Base-by-base conservation (phyloP, 2,329 filamentous ascomycete species). In the Nemania serpens region DNA sequence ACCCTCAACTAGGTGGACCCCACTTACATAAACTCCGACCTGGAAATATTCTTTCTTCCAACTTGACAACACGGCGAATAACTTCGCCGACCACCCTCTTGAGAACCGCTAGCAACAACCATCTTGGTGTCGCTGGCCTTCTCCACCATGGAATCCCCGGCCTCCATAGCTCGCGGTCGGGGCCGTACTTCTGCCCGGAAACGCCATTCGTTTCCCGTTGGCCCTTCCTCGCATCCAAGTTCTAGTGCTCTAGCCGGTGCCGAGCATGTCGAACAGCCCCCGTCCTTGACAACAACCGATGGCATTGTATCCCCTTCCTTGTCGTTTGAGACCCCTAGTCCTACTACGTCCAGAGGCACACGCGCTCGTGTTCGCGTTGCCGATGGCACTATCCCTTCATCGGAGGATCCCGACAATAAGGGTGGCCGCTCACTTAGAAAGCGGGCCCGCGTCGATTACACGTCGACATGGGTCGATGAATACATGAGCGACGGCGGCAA, bases 401-500 rank as follows among this genome's bases (percentile, higher is more conserved):
- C 78, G n/a, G 80, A 81, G 46, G 81, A 83, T 20, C 75, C 77
- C 39, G 76, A 80, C 64, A 80, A 78, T 60, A 84, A 86, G 71
- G 84, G 84, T 54, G 83, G 84, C 50, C 84, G 86, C 73, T 84
- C 83, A 36, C 78, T 87, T 33, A 79, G 84, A 65, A 84, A 82
- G 71, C 79, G 84, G 55, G 76, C 81, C 53, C 82, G 82, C 60
- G 78, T 86, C 64, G 83, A 86, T 72, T 86, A 86, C 75, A 82
- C 81, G 36, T 77, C 80, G 68, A 79, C 82, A 67, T 81, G 84
- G 63, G 78, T 80, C 56, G 81, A 84, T 61, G 82, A 85, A 45
- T 73, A 77, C 33, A 69, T 72, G 18, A 66, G 66, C 33, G 64
- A 68, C 47, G 62, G 61, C 5, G 49, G 66, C 25, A 71, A 71